Evolutionary conservation across 495 filamentous ascomycete species (phyloP).

Genomic region (Hapsidospora chrysogenum): DNA sequence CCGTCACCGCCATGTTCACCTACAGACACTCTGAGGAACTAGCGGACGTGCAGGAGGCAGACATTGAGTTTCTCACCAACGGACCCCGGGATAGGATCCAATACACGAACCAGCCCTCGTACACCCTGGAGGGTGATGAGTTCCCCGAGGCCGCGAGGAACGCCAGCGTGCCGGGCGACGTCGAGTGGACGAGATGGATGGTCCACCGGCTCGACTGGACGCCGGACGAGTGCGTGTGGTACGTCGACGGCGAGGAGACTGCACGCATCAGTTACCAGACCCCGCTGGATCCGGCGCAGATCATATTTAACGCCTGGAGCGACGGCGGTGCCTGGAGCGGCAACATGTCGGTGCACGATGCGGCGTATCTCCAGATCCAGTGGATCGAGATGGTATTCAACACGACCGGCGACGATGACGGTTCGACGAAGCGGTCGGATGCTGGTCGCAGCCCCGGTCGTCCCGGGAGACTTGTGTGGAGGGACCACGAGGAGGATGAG

Average conservation of each 20-base stretch:
- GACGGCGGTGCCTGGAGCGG: constrained; percentile 60
- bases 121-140: constrained; percentile 23
- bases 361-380: constrained; percentile 51
- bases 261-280: constrained; percentile 45
- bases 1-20: constrained; percentile 58
- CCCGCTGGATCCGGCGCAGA: constrained; percentile 37
- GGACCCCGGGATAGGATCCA: constrained; percentile 38
- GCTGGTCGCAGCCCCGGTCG: not conserved
- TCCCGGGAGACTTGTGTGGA: not conserved
- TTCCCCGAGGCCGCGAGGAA: constrained; percentile 27
- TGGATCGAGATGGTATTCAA: constrained; percentile 66
- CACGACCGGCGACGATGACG: constrained; percentile 11
- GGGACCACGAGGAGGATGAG: not conserved
- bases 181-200: constrained; percentile 51
- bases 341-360: constrained; percentile 42
- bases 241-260: constrained; percentile 38
- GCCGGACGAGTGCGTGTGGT: constrained; percentile 44
- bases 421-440: constrained; percentile 1
- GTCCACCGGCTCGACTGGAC: constrained; percentile 61
- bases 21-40: constrained; percentile 24
- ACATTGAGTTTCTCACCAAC: constrained; percentile 57
- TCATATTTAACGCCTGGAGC: constrained; percentile 63
- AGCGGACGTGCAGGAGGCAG: constrained; percentile 61
- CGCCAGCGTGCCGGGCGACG: constrained; percentile 22
- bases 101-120: constrained; percentile 60